Percentiles rank a stretch among this genome's conserved stretches.
Conservation (phyloP, 352 stramenopile genomes). For the Phytophthora lateralis region DNA sequence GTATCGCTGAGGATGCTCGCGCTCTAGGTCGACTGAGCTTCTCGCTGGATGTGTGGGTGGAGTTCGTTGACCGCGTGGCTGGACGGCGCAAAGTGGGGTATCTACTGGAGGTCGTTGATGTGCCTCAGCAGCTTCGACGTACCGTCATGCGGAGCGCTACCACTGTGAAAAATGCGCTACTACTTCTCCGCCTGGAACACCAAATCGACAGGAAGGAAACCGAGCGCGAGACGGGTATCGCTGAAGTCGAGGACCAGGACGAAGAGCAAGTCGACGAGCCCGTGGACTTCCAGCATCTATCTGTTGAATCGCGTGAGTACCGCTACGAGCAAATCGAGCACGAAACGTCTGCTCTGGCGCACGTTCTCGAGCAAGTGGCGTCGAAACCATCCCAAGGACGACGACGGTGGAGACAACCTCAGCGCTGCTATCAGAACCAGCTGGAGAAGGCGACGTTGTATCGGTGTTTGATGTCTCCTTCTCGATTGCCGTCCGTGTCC, state of each 20-base stretch:
- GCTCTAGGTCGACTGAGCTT: constrained; percentile 53
- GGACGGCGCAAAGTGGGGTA: constrained; percentile 76
- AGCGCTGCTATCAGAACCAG: constrained; percentile 37
- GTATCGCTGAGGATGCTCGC: constrained; percentile 26
- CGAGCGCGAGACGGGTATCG: constrained; percentile 19
- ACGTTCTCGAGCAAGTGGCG: constrained; percentile 46
- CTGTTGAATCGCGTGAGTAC: constrained; percentile 68
- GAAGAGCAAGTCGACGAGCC: constrained; percentile 9
- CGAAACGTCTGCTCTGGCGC: constrained; percentile 55
- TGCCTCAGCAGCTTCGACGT: constrained; percentile 18
- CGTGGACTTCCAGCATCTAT: constrained; percentile 53
- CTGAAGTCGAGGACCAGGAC: constrained; percentile 25
- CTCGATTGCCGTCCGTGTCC: constrained; percentile 41
- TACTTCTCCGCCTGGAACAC: constrained; percentile 46
- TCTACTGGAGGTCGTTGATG: constrained; percentile 58
- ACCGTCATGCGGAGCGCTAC: constrained; percentile 60
- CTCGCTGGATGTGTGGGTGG: constrained; percentile 69
- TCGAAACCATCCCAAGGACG: constrained; percentile 13
- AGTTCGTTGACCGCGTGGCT: constrained; percentile 60
- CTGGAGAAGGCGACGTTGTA: constrained; percentile 58
- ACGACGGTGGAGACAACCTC: constrained; percentile 22
- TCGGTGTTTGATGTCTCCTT: constrained; percentile 63
- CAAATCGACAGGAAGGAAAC: constrained; percentile 34
- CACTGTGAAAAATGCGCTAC: constrained; percentile 66
- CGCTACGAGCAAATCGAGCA: constrained; percentile 68